phyloP scores from a whole-genome alignment of 1,139 yeast species.

The Kodamaea ohmeri region DNA sequence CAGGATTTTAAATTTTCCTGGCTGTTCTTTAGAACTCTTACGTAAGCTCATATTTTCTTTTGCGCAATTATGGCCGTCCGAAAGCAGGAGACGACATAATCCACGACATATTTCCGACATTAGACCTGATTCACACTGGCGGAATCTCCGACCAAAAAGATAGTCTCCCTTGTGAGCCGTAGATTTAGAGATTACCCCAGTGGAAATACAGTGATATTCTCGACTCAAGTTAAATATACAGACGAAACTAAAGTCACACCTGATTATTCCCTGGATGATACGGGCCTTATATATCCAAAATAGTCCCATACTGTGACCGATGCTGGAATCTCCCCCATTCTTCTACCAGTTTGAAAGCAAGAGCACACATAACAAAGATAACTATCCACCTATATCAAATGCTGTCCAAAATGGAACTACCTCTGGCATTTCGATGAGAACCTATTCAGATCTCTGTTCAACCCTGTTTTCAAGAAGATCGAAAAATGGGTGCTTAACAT shows the following conservation, averaged over 20 bases:
- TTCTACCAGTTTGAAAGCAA: not conserved
- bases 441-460: conserved; percentile 8
- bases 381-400: too few relatives aligned
- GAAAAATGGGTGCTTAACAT: conserved; percentile 64
- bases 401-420: not conserved
- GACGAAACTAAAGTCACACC: too few relatives aligned
- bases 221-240: too few relatives aligned
- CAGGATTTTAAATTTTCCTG: conserved; percentile 10
- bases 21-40: conserved; percentile 1
- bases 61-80: not conserved
- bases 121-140: not conserved
- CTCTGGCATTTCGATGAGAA: conserved; percentile 1
- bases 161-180: not conserved
- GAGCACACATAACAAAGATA: not conserved
- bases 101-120: not conserved
- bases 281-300: not conserved
- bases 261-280: not conserved
- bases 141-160: not conserved
- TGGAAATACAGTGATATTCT: too few relatives aligned
- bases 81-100: not conserved
- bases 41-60: conserved; percentile 1
- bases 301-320: not conserved
- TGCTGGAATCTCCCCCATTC: not conserved
- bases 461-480: conserved; percentile 28
- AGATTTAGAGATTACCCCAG: not conserved